Evolutionary conservation across 2,329 filamentous ascomycete species (phyloP).

Genomic region (Trichoderma afroharzianum): DNA sequence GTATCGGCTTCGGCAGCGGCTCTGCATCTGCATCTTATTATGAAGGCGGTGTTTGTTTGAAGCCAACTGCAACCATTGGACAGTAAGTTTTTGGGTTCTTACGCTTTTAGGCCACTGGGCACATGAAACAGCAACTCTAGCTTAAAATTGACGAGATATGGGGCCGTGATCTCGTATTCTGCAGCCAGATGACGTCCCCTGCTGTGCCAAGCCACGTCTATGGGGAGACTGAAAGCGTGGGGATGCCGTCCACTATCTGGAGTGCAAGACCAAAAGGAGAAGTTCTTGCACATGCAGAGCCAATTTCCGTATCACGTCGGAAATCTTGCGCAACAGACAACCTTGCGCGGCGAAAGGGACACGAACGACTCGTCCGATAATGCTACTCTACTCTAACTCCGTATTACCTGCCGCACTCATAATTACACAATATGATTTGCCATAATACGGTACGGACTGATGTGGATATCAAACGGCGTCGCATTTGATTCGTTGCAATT

Average conservation of each 20-base stretch:
- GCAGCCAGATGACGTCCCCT: background rate
- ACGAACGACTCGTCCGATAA: background rate
- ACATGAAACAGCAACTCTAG: background rate
- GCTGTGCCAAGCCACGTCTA: background rate
- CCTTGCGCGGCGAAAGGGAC: background rate
- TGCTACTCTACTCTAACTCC: background rate
- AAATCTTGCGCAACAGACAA: background rate
- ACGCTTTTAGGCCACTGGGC: background rate
- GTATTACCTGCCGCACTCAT: background rate
- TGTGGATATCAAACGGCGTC: background rate
- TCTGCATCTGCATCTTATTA: background rate
- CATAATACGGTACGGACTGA: background rate
- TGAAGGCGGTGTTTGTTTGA: background rate
- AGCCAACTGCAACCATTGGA: background rate
- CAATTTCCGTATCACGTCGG: background rate
- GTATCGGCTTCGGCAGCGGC: background rate
- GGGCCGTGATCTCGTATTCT: conserved; percentile 3
- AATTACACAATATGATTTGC: background rate
- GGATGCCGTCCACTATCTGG: background rate
- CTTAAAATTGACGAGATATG: background rate
- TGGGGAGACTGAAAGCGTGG: background rate
- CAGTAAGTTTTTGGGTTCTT: background rate
- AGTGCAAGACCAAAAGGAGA: background rate
- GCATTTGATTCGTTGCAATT: background rate
- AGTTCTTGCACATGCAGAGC: background rate